Evolutionary conservation across 345 rosid species (phyloP).

Genomic region (Diplotaxis tenuifolia): DNA sequence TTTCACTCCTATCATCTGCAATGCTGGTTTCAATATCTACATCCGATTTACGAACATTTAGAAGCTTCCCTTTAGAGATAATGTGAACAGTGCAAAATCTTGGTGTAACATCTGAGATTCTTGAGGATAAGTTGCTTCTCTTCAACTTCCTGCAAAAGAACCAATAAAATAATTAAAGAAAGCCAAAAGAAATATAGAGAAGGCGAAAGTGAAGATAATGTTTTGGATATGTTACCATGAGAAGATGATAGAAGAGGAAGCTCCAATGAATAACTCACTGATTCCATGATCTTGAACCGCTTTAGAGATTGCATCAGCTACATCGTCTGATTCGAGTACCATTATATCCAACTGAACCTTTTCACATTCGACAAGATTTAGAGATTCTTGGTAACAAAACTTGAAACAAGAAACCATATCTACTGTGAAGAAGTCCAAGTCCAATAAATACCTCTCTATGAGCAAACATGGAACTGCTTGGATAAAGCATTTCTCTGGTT

Average conservation of each 20-base stretch:
- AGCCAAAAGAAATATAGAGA: not conserved
- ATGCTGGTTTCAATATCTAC: slow-evolving; percentile 49
- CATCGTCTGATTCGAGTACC: slow-evolving; percentile 66
- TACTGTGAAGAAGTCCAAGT: slow-evolving; percentile 1
- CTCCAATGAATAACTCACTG: slow-evolving; percentile 76
- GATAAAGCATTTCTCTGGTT: slow-evolving; percentile 58
- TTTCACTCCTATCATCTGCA: slow-evolving; percentile 53
- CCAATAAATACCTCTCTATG: slow-evolving; percentile 52
- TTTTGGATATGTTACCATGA: slow-evolving; percentile 47
- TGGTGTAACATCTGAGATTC: slow-evolving; percentile 58
- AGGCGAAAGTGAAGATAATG: not conserved
- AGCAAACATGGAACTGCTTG: slow-evolving; percentile 60
- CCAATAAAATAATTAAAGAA: not conserved
- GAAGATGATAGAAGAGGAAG: slow-evolving; percentile 61
- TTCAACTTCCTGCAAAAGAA: slow-evolving; percentile 32
- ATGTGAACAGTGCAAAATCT: slow-evolving; percentile 67
- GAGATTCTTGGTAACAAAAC: not conserved
- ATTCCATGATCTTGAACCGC: slow-evolving; percentile 55
- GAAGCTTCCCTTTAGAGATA: slow-evolving; percentile 69
- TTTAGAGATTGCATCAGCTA: slow-evolving; percentile 67
- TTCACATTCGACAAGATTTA: slow-evolving; percentile 19
- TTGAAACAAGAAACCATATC: not conserved
- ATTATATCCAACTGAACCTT: slow-evolving; percentile 64
- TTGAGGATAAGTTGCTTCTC: slow-evolving; percentile 53
- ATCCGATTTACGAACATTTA: slow-evolving; percentile 70